Conservation (phyloP, 176 grass and related monocot species). For the Carex myosuroides region DNA sequence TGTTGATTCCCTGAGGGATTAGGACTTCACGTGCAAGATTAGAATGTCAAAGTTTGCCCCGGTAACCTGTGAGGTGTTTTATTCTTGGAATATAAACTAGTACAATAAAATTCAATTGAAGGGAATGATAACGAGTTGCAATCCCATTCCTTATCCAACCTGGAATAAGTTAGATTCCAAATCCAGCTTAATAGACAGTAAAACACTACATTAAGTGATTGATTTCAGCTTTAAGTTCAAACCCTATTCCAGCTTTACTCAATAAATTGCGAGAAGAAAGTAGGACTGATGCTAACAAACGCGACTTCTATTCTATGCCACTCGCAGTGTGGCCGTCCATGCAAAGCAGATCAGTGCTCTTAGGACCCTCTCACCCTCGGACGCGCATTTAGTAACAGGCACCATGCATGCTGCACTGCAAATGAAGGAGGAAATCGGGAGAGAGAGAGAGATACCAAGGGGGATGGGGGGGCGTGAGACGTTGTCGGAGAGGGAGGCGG, state of each 20-base stretch:
- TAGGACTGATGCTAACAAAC: neutral
- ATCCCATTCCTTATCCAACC: neutral
- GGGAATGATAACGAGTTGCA: neutral
- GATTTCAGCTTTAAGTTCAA: neutral
- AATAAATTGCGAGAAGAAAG: neutral
- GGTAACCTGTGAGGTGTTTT: neutral
- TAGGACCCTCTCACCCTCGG: neutral
- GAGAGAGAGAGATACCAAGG: slow-evolving; percentile 33
- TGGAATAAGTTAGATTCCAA: neutral
- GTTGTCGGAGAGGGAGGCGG: slow-evolving; percentile 57
- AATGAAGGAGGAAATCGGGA: neutral
- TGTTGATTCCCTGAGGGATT: neutral
- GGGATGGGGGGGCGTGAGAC: slow-evolving; percentile 56
- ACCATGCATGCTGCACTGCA: neutral
- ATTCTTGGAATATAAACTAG: neutral
- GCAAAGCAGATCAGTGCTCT: neutral
- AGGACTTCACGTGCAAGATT: neutral
- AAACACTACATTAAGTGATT: neutral
- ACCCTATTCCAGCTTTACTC: neutral
- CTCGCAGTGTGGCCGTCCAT: neutral
- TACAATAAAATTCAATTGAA: neutral
- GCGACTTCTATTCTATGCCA: neutral
- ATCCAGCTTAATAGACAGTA: neutral
- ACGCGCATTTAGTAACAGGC: neutral
- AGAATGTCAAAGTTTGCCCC: neutral